Base-by-base conservation (phyloP, 192 early-diverging fungal species). In the Rhizophlyctis rosea region DNA sequence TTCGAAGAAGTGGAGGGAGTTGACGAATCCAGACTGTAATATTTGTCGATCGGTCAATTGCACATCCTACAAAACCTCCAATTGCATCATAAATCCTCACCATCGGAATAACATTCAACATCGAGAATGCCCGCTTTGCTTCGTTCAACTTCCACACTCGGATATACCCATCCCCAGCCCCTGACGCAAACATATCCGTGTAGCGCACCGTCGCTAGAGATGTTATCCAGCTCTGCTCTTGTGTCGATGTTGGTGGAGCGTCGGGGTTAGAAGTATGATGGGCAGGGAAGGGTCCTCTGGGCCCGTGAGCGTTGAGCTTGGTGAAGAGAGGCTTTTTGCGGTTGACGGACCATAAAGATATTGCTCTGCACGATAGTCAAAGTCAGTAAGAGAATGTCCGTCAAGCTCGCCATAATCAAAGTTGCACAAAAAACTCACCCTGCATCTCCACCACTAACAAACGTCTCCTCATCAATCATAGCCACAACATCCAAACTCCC, bases 291-390 rank as follows among this genome's bases (percentile, higher is more conserved):
- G n/a, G n/a, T n/a, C n/a, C n/a, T n/a, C n/a, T n/a, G n/a, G n/a
- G n/a, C 5, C 94, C 94, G 64, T 99, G 97, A 18, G 89, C 82
- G 2, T 80, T 50, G 36, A 85, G 69, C 48, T 85, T 76, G 4
- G 91, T 87, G 61, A 88, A 95, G 4, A 92, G 68, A 14, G 97
- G 93, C 67, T 98, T 98, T 78, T 99, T 99, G 64, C 86, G 88
- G 62, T 84, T 83, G 28, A 87, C 65, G 70, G 88, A 90, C 97
- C 97, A 99, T 62, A 99, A 76, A 29, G 91, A 97, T 47, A 99
- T 86, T 0, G 89, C 83, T 13, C 94, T 90, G 35, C 67, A 66
- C 50, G 49, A 56, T 21, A 31, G 35, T 57, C 33, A 49, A 24
- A 7, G 7, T 23, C 5, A 52, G 50, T 7, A 50, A 55, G 36